phyloP scores from a whole-genome alignment of 31 red algal species.

The Pterothamnion heteromorphum region DNA sequence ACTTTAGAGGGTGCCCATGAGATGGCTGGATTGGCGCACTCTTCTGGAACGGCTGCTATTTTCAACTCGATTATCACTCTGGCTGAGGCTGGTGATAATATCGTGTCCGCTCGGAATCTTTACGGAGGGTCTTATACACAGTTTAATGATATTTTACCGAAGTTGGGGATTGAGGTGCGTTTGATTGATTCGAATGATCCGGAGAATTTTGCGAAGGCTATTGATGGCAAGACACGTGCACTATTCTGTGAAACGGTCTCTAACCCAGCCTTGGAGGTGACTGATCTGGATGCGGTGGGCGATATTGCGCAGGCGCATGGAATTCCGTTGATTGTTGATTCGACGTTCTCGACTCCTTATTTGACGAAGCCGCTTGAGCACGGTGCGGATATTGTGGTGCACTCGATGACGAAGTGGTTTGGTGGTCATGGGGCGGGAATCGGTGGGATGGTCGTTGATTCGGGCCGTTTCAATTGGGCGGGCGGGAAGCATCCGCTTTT shows the following conservation, averaged over 20 bases:
- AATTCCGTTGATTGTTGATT: constrained; percentile 40
- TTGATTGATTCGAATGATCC: not conserved
- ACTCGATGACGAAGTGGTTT: constrained; percentile 41
- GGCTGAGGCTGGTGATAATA: not conserved
- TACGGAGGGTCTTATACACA: not conserved
- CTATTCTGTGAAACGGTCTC: not conserved
- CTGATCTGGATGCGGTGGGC: not conserved
- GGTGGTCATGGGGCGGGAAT: constrained; percentile 30
- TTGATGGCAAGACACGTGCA: constrained; percentile 9
- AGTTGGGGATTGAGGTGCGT: not conserved
- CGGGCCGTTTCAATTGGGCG: constrained; percentile 3
- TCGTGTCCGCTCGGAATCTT: not conserved
- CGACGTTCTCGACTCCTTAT: not conserved
- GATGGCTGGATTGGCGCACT: not conserved
- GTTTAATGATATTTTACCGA: not conserved
- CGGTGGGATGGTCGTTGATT: constrained; percentile 32
- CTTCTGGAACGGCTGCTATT: not conserved
- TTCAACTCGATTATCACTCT: not conserved
- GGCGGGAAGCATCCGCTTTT: not conserved
- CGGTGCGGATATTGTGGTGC: constrained; percentile 37
- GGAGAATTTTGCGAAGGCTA: not conserved
- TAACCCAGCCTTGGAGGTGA: not conserved
- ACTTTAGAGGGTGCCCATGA: not conserved
- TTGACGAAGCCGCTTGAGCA: constrained; percentile 17
- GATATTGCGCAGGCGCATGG: constrained; percentile 14